Percentiles rank a stretch among this genome's conserved stretches.
These are phyloP conservation scores for Irpex sp. DNA, from an alignment of 1,284 basidiomycete genomes.

Conservation along the genomic window DNA sequence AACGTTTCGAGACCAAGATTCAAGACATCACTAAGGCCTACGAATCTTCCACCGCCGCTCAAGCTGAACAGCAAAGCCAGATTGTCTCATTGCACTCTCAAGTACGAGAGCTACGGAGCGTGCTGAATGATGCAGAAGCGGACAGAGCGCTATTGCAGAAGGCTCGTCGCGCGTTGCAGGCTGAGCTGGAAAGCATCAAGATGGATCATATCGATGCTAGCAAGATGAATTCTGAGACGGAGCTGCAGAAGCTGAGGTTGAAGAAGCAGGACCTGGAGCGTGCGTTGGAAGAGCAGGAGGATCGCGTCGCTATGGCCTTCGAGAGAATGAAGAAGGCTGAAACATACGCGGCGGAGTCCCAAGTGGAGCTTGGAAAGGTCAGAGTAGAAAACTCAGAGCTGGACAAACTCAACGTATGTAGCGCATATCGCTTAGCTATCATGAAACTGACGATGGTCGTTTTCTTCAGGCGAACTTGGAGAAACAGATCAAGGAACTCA, in stretches of 20 bases:
- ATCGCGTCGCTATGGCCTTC: conserved; percentile 67
- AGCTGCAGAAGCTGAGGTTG: conserved; percentile 70
- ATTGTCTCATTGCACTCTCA: conserved; percentile 82
- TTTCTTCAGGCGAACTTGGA: conserved; percentile 68
- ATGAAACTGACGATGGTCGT: conserved; percentile 2
- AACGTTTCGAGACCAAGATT: conserved; percentile 81
- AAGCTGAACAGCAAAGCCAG: conserved; percentile 79
- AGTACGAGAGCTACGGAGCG: conserved; percentile 76
- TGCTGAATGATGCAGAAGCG: conserved; percentile 81
- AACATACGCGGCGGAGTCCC: conserved; percentile 68
- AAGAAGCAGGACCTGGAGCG: conserved; percentile 80
- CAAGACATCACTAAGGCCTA: conserved; percentile 74
- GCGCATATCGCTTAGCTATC: conserved; percentile 21
- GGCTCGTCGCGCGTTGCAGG: conserved; percentile 76
- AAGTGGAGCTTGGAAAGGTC: conserved; percentile 70
- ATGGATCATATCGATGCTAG: conserved; percentile 68
- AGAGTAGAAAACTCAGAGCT: conserved; percentile 77
- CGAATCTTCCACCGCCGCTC: conserved; percentile 68
- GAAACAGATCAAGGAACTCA: conserved; percentile 80
- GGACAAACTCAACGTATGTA: conserved; percentile 67
- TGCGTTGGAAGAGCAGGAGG: conserved; percentile 75
- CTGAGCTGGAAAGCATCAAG: conserved; percentile 78
- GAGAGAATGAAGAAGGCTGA: conserved; percentile 83
- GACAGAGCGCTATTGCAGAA: conserved; percentile 78
- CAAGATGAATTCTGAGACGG: conserved; percentile 70